Evolutionary conservation across 495 filamentous ascomycete species (phyloP).

Genomic region (Tuber microsphaerosporum): DNA sequence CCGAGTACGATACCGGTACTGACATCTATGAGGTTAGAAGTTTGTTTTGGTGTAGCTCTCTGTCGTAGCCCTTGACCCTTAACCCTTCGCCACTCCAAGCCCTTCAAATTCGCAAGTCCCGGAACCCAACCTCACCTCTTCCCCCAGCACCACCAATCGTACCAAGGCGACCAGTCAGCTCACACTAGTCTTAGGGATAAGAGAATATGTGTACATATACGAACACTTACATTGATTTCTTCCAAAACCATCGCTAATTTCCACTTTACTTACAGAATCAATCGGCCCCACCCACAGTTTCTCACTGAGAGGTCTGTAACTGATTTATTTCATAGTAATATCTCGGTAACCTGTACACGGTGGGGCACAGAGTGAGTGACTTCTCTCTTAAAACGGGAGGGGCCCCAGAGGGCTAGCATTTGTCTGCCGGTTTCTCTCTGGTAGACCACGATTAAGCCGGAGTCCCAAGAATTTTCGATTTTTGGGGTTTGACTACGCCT

Average conservation of each 20-base stretch:
- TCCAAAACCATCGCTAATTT: neutral
- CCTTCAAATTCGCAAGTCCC: slow-evolving; percentile 9
- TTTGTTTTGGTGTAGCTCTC: neutral
- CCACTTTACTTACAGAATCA: neutral
- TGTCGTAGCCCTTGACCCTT: neutral
- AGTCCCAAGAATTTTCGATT: slow-evolving; percentile 24
- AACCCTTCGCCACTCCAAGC: neutral
- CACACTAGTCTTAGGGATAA: neutral
- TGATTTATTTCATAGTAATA: slow-evolving; percentile 34
- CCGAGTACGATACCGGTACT: neutral
- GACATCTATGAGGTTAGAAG: neutral
- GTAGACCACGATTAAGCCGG: slow-evolving; percentile 38
- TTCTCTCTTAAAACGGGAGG: slow-evolving; percentile 5
- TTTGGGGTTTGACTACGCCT: slow-evolving; percentile 33
- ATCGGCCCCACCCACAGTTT: slow-evolving; percentile 27
- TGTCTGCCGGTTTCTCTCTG: slow-evolving; percentile 31
- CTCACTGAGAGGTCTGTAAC: slow-evolving; percentile 27
- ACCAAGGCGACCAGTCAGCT: neutral
- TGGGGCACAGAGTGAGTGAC: slow-evolving; percentile 29
- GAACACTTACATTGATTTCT: neutral
- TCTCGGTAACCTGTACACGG: slow-evolving; percentile 28
- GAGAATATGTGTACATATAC: slow-evolving; percentile 10
- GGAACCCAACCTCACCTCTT: slow-evolving; percentile 9
- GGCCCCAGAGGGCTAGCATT: slow-evolving; percentile 28
- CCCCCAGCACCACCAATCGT: neutral